Percentiles rank a stretch among this genome's conserved stretches.
Evolutionary conservation across 2,329 filamentous ascomycete species (phyloP).

Genomic region (Hypoxylon sp.): DNA sequence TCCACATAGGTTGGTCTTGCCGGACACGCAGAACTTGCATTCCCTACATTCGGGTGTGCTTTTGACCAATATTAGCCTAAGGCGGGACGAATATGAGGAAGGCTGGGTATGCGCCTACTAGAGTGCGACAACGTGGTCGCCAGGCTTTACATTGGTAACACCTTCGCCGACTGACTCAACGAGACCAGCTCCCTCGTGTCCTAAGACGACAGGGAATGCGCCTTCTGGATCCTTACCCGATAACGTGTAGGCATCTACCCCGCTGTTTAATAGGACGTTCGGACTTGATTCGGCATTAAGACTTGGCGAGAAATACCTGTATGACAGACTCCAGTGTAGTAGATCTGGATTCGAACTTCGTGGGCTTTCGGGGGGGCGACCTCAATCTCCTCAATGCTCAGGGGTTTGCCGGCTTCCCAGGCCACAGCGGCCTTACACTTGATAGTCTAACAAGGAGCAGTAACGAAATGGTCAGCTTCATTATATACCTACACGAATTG

Average conservation of each 20-base stretch:
- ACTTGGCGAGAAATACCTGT: constrained; percentile 74
- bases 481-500: not conserved
- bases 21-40: constrained; percentile 99
- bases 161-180: constrained; percentile 96
- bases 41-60: constrained; percentile 97
- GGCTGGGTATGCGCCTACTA: constrained; percentile 71
- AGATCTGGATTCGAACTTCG: constrained; percentile 96
- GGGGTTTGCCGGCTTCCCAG: constrained; percentile 94
- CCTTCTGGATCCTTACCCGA: constrained; percentile 98
- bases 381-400: constrained; percentile 92
- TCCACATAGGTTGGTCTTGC: constrained; percentile 99
- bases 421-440: constrained; percentile 98
- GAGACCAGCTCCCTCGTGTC: constrained; percentile 91
- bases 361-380: constrained; percentile 89
- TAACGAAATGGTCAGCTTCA: constrained; percentile 29
- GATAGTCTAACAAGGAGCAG: constrained; percentile 75
- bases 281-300: constrained; percentile 52
- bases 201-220: constrained; percentile 89
- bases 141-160: constrained; percentile 93
- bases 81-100: constrained; percentile 14
- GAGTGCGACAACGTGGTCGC: constrained; percentile 91
- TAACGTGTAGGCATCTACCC: constrained; percentile 88
- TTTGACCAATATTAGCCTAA: constrained; percentile 43
- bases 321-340: constrained; percentile 99
- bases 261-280: constrained; percentile 44